A percentile compares a stretch with the other conserved stretches of the same genome.
Evolutionary conservation across 768 basidiomycete genomes (phyloP).

Genomic region (Leucocoprinus leucothites): DNA sequence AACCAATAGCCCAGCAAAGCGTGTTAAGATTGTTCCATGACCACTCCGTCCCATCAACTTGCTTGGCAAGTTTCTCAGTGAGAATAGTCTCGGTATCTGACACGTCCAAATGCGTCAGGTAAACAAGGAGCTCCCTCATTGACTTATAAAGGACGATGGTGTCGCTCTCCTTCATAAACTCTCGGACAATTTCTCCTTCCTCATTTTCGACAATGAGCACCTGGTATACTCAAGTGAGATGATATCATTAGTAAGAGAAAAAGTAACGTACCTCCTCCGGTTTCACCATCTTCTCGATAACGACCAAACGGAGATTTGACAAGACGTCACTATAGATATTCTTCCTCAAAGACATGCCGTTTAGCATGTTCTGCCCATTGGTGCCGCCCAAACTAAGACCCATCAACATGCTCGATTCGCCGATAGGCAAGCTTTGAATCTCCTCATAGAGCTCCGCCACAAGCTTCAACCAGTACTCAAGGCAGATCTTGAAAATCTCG

Average conservation of each 20-base stretch:
- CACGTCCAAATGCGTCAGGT: constrained; percentile 96
- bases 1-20: constrained; percentile 99
- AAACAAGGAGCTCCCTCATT: constrained; percentile 97
- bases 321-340: constrained; percentile 95
- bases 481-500: constrained; percentile 98
- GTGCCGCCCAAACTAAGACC: constrained; percentile 79
- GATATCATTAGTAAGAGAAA: constrained; percentile 1
- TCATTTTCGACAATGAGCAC: constrained; percentile 99
- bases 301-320: constrained; percentile 89
- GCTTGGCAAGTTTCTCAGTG: constrained; percentile 95
- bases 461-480: constrained; percentile 97
- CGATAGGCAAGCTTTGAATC: constrained; percentile 87
- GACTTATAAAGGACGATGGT: constrained; percentile 99
- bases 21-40: constrained; percentile 99
- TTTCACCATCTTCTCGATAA: constrained; percentile 99
- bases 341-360: constrained; percentile 81
- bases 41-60: constrained; percentile 98
- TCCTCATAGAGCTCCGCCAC: constrained; percentile 97
- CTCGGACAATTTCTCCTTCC: constrained; percentile 98
- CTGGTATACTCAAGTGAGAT: constrained; percentile 36
- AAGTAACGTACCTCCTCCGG: constrained; percentile 82
- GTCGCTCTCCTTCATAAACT: constrained; percentile 98
- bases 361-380: constrained; percentile 62
- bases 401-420: constrained; percentile 85
- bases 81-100: constrained; percentile 95